These are phyloP conservation scores for Tylopilus sp. DNA, from an alignment of 768 basidiomycete genomes.

Conservation along the genomic window DNA sequence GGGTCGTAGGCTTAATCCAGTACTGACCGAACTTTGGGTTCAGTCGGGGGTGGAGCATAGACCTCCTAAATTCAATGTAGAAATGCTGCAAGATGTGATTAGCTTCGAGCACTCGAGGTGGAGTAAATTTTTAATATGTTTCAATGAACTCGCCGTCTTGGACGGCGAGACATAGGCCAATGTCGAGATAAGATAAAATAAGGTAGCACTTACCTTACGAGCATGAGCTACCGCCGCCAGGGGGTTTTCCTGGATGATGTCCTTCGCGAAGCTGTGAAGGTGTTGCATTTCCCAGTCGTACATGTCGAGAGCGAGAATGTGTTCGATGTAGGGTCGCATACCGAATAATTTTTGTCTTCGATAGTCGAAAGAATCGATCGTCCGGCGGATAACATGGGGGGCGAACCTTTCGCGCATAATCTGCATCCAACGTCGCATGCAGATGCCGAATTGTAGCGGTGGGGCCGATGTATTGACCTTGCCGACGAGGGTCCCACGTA, in stretches of 20 bases:
- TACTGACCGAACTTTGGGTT: neutral
- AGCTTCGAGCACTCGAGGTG: no score
- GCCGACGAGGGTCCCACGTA: neutral
- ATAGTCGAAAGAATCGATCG: slow-evolving; percentile 4
- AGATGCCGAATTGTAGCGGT: neutral
- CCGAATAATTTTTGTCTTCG: neutral
- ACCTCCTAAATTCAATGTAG: slow-evolving; percentile 10
- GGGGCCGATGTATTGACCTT: neutral
- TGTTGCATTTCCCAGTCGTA: slow-evolving; percentile 5
- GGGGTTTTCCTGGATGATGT: slow-evolving; percentile 12
- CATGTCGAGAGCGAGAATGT: neutral
- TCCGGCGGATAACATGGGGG: neutral
- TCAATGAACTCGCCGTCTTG: no score
- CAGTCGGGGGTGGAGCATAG: neutral
- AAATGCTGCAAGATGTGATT: no score
- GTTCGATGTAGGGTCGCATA: slow-evolving; percentile 5
- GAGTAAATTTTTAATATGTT: no score
- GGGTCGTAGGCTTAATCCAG: neutral
- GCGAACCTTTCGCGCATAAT: slow-evolving; percentile 7
- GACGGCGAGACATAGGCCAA: no score
- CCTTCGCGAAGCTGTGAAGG: slow-evolving; percentile 3
- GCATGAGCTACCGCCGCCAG: neutral
- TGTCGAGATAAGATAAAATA: no score
- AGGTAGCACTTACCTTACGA: neutral
- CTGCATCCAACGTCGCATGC: slow-evolving; percentile 3